Percentiles rank a stretch among this genome's conserved stretches.
phyloP scores from a whole-genome alignment of 2,329 filamentous ascomycete species.

The Periconia sp. region DNA sequence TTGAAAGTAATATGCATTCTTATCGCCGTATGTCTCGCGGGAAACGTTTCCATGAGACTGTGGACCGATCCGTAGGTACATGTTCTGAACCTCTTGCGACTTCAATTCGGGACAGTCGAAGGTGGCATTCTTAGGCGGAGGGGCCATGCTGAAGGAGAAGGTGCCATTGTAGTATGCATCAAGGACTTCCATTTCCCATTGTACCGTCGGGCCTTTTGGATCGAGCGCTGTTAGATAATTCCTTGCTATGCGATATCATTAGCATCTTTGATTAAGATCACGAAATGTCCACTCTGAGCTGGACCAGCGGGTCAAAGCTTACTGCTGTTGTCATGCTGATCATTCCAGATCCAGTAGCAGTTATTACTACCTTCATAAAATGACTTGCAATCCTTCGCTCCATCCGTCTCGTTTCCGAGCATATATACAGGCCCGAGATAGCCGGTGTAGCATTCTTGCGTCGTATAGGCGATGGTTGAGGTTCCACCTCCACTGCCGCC shows the following conservation, averaged over 20 bases:
- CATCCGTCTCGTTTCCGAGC: conserved; percentile 3
- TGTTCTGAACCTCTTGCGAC: conserved; percentile 5
- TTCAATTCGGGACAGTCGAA: conserved; percentile 29
- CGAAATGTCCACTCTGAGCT: too few species aligned
- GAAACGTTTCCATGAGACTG: conserved; percentile 2
- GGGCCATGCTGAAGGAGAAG: conserved; percentile 9
- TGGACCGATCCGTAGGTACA: conserved; percentile 8
- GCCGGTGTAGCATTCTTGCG: conserved; percentile 7
- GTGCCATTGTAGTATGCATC: conserved; percentile 17
- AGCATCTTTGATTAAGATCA: background rate
- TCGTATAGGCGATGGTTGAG: background rate
- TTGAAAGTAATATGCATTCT: conserved; percentile 12
- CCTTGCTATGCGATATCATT: background rate
- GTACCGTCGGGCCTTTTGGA: background rate
- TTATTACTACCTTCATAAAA: background rate
- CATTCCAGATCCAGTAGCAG: conserved; percentile 11
- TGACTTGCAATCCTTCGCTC: background rate
- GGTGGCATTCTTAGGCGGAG: conserved; percentile 14
- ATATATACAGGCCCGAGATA: background rate
- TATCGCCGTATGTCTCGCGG: conserved; percentile 6
- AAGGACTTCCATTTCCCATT: conserved; percentile 14
- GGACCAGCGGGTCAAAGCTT: background rate
- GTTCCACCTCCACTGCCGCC: background rate
- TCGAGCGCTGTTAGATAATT: conserved; percentile 8
- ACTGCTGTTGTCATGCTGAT: conserved; percentile 5